Evolutionary conservation across 345 rosid genomes (phyloP), one percentile per base, ranked within the genome.

Genomic region (Trapa incisa): DNA sequence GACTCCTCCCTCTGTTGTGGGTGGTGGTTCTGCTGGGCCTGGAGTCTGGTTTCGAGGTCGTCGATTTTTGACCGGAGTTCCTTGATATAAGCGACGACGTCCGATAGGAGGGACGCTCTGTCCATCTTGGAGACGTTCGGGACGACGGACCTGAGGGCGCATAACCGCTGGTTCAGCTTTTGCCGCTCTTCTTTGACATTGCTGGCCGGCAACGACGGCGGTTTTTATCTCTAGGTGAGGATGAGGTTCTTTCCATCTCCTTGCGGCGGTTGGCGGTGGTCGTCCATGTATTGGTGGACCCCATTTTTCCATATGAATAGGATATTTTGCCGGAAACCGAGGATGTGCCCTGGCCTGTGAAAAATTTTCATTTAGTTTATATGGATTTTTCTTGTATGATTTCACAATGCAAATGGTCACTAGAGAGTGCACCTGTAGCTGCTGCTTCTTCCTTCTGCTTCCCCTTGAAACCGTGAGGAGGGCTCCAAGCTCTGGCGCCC

Each of bases 41-140:
- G 56, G 36, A 77, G 68, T 48, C 80, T 75, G 1, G 58, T 68
- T 70, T 88, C 87, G 67, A 91, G 70, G 2, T 80, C 81, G 11
- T 85, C 76, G 60, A 82, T 35, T 63, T 76, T 86, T 11, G 73
- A 70, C 68, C 76, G 80, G 14, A 91, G 85, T 65, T 91, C 89
- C 68, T 83, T 83, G 63, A 91, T 91, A 67, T 91, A 89, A 53
- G 82, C 67, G 3, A 82, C 87, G 0, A 94, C 90, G 37, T 91
- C 96, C 0, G 85, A 82, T 2, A 91, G 81, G 32, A 91, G 69
- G 1, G 97, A 89, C 0, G 92, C 97, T 75, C 83, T 91, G 71
- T 91, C 97, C 97, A 91, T 87, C 71, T 86, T 91, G 0, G 96
- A 89, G 29, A 91, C 89, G 65, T 87, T 89, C 5, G 97, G 96